These are phyloP conservation scores for Aspergillus hancockii DNA, from an alignment of 495 filamentous ascomycete species.

Conservation along the genomic window DNA sequence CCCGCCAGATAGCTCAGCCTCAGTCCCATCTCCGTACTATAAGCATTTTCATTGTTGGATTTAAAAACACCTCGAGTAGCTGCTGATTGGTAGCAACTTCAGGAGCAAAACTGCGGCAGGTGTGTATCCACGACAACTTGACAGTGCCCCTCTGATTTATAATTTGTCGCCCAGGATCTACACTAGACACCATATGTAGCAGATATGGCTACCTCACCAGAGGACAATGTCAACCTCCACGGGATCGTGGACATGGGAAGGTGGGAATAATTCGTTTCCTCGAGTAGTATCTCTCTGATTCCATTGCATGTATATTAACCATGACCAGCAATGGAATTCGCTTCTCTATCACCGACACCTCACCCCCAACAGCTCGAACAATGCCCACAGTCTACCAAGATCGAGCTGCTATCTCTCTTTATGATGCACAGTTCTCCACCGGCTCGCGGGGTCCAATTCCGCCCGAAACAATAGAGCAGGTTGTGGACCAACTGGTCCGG, in stretches of 20 bases:
- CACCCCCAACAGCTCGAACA: conserved; percentile 64
- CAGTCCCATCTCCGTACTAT: neutral
- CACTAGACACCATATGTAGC: neutral
- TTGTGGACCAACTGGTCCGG: conserved; percentile 61
- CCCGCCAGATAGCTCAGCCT: neutral
- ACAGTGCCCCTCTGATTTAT: too few species aligned
- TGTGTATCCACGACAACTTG: too few species aligned
- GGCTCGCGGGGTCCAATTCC: conserved; percentile 56
- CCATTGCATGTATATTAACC: neutral
- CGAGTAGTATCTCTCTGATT: neutral
- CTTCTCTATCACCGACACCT: conserved; percentile 80
- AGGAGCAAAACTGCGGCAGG: too few species aligned
- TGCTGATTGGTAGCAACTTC: too few species aligned
- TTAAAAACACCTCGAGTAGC: too few species aligned
- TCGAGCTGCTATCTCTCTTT: conserved; percentile 78
- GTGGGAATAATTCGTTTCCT: conserved; percentile 38
- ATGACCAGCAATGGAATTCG: conserved; percentile 80
- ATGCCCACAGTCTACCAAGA: conserved; percentile 75
- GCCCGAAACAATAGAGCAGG: conserved; percentile 54
- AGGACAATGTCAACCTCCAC: conserved; percentile 19
- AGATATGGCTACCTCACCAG: conserved; percentile 4
- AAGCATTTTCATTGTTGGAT: too few species aligned
- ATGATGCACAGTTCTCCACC: conserved; percentile 69
- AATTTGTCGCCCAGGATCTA: neutral
- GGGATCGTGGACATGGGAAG: conserved; percentile 74